Evolutionary conservation across 345 rosid species (phyloP), one percentile per base, ranked within the genome.

Genomic region (Linum usitatissimum): DNA sequence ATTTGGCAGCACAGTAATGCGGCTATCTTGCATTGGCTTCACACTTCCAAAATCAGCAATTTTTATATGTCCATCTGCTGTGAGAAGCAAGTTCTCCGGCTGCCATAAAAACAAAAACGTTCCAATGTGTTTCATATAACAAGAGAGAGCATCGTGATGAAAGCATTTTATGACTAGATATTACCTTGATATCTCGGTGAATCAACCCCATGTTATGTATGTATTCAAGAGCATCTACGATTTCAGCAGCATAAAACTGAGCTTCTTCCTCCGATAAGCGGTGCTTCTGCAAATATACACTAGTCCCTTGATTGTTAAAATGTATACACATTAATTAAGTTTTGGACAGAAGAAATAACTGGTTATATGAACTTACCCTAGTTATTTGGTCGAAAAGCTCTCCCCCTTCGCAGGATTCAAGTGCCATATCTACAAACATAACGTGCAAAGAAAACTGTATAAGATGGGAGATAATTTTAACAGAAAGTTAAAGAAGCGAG

Each of bases 31-130:
- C 96, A 86, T 90, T 36, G 97, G 90, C 94, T 87, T 90, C 59
- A 94, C 95, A 66, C 99, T 94, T 56, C 97, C 99, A 79, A 93
- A 90, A 79, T 90, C 99, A 31, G 97, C 99, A 75, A 94, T 78
- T 80, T 90, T 94, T 39, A 88, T 81, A 71, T 93, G 97, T 64
- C 97, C 97, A 55, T 87, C 96, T 15, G 77, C 66, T n/a, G 84
- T 84, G 45, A 88, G 82, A 55, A 86, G 76, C 80, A 93, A 79
- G 73, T 93, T 93, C 83, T 90, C 96, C 48, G 99, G 99, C 99
- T 93, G 95, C 79, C 65, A 73, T 57, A 66, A 34, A 71, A 65
- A 23, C 28, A 23, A 23, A 56, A 70, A 63, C 15, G 13, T 17
- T 61, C 66, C 57, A 69, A 78, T 68, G 58, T 21, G 4, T 71